Percentiles rank a stretch among this genome's conserved stretches.
These are phyloP conservation scores for Apocynum venetum DNA, from an alignment of 257 asterid species.

Conservation along the genomic window DNA sequence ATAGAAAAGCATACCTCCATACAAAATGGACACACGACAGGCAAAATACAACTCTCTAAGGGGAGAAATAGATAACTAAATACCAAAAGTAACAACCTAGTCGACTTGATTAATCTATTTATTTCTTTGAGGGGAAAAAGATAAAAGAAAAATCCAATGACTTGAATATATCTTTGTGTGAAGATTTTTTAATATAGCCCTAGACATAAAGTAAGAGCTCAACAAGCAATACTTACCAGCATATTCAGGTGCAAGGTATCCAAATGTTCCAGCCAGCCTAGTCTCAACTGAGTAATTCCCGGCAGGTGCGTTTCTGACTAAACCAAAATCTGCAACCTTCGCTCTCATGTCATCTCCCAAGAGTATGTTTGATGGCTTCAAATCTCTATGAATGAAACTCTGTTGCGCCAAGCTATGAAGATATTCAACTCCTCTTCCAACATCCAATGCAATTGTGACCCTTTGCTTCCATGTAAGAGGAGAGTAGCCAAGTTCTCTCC, in stretches of 20 bases:
- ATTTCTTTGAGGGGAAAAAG: no score
- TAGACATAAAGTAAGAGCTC: neutral
- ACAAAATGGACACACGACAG: no score
- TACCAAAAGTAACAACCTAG: neutral
- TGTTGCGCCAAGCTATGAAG: constrained; percentile 93
- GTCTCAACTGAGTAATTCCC: constrained; percentile 95
- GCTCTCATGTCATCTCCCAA: constrained; percentile 94
- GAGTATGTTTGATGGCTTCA: constrained; percentile 87
- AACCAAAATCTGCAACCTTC: constrained; percentile 94
- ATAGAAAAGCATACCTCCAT: no score
- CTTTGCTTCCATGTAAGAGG: constrained; percentile 84
- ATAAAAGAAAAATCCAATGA: no score
- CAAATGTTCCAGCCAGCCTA: constrained; percentile 88
- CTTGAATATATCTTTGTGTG: neutral
- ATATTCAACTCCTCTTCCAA: constrained; percentile 92
- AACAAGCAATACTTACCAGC: constrained; percentile 51
- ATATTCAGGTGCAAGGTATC: constrained; percentile 97
- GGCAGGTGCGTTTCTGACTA: constrained; percentile 87
- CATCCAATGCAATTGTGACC: constrained; percentile 83
- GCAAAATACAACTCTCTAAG: no score
- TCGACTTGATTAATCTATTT: neutral
- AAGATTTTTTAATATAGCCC: neutral
- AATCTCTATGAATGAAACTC: constrained; percentile 89
- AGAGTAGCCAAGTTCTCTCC: constrained; percentile 49
- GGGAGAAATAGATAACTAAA: neutral